These are phyloP conservation scores for Vitis hybrid DNA, from an alignment of 177 flowering plant genomes.

Conservation along the genomic window DNA sequence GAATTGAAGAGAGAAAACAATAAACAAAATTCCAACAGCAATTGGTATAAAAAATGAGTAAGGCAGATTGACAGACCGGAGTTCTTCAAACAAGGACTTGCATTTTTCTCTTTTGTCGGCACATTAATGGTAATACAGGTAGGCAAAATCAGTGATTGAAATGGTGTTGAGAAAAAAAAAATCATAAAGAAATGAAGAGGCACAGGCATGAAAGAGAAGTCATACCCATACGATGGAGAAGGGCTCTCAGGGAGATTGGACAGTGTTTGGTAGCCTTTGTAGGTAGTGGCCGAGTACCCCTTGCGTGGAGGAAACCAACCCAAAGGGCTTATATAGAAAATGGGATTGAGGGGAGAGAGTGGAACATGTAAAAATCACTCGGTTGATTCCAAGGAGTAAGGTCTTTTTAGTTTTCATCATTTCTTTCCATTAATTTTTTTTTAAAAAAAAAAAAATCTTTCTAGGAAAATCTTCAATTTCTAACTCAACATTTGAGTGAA, in stretches of 20 bases:
- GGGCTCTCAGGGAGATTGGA: background rate
- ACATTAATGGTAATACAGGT: background rate
- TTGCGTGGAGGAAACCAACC: conserved; percentile 26
- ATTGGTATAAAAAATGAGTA: background rate
- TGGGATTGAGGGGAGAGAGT: too few species aligned
- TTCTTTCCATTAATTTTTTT: too few species aligned
- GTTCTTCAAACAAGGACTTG: background rate
- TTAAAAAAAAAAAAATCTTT: too few species aligned
- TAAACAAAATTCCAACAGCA: background rate
- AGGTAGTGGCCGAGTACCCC: conserved; percentile 3
- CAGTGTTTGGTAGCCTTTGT: conserved; percentile 8
- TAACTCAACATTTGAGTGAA: too few species aligned
- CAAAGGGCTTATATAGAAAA: conserved; percentile 7
- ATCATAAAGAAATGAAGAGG: background rate
- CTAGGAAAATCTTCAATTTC: too few species aligned
- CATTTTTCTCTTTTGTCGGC: conserved; percentile 4
- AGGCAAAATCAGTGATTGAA: background rate
- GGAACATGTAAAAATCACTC: too few species aligned
- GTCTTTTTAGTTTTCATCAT: too few species aligned
- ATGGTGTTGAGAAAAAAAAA: background rate
- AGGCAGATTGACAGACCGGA: background rate
- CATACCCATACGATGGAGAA: too few species aligned
- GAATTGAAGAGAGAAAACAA: background rate
- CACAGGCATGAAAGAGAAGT: too few species aligned
- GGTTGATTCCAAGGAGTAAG: too few species aligned